Percentiles rank a stretch among this genome's conserved stretches.
Conservation (phyloP, 1,284 basidiomycete genomes). For the Heterobasidion occidentale region DNA sequence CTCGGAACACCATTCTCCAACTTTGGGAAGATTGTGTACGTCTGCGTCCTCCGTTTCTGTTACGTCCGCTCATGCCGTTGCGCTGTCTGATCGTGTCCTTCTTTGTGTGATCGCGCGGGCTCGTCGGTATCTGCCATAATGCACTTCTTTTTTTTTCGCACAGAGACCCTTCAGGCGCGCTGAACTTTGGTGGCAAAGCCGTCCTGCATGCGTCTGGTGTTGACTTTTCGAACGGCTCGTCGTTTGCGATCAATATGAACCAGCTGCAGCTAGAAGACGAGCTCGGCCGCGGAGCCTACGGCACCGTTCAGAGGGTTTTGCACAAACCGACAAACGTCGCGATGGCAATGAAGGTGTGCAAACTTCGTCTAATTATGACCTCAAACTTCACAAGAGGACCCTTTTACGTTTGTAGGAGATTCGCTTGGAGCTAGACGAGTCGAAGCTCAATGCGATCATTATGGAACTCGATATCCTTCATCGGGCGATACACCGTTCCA, state of each 20-base stretch:
- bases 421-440: constrained; percentile 91
- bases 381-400: background rate
- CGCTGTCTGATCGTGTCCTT: background rate
- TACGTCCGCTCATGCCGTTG: background rate
- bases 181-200: constrained; percentile 93
- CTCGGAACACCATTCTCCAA: constrained; percentile 79
- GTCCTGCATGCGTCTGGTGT: constrained; percentile 90
- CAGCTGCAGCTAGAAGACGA: constrained; percentile 90
- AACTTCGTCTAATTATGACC: background rate
- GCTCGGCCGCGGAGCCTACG: constrained; percentile 94
- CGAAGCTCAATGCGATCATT: constrained; percentile 92
- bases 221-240: constrained; percentile 90
- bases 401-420: constrained; percentile 68
- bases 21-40: constrained; percentile 92
- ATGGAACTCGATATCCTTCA: constrained; percentile 99
- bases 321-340: constrained; percentile 92
- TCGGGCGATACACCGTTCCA: constrained; percentile 84
- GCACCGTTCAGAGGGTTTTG: constrained; percentile 92
- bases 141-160: background rate
- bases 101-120: background rate
- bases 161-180: constrained; percentile 89
- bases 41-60: constrained; percentile 12
- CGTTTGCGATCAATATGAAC: constrained; percentile 94
- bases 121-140: background rate
- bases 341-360: constrained; percentile 97